Conservation (phyloP, 106 monocot genomes). For the Narthecium ossifragum region DNA sequence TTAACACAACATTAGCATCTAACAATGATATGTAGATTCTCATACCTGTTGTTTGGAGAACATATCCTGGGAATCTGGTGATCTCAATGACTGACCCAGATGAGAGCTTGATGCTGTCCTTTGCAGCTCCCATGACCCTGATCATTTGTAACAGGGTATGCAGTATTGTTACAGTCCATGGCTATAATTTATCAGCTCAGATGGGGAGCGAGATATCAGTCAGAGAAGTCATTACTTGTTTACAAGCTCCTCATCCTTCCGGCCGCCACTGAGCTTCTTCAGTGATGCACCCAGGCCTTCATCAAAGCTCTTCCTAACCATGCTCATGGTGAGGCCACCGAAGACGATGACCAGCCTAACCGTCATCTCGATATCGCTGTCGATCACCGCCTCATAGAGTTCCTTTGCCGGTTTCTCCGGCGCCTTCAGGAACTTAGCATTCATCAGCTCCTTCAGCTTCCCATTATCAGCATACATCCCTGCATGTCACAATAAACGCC, state of each 20-base stretch:
- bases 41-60: constrained; percentile 54
- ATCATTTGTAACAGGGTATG: neutral
- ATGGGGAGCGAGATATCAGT: neutral
- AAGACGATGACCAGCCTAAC: constrained; percentile 58
- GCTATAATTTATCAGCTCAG: neutral
- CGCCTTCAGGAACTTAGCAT: constrained; percentile 26
- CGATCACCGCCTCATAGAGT: constrained; percentile 42
- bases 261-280: constrained; percentile 50
- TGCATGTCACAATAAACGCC: constrained; percentile 2
- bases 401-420: constrained; percentile 36
- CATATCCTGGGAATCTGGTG: constrained; percentile 36
- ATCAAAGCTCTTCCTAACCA: constrained; percentile 52
- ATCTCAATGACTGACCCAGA: constrained; percentile 56
- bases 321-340: constrained; percentile 35
- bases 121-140: constrained; percentile 46
- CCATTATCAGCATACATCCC: constrained; percentile 51
- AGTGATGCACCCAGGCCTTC: constrained; percentile 44
- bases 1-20: neutral
- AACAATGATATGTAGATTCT: too few species aligned
- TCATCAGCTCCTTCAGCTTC: constrained; percentile 37
- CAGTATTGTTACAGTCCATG: neutral
- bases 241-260: constrained; percentile 35
- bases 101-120: constrained; percentile 35
- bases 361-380: constrained; percentile 31
- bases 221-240: constrained; percentile 26